Conservation (phyloP, 1,139 yeast genomes). For the Debaryomyces singareniensis region DNA sequence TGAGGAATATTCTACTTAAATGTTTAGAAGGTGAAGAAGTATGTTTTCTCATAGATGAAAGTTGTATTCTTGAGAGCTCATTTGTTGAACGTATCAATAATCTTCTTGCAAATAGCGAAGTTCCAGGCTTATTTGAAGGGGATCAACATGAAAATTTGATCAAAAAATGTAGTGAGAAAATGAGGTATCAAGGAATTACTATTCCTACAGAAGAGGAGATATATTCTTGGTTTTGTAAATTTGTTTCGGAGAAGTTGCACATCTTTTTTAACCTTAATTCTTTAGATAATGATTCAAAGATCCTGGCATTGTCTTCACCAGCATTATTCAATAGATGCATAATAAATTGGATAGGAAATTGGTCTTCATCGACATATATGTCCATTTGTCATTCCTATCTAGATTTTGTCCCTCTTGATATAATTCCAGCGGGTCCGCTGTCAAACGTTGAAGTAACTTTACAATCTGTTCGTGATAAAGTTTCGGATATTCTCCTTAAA, state of each 20-base stretch:
- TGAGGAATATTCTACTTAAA: slow-evolving; percentile 46
- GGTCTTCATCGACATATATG: slow-evolving; percentile 50
- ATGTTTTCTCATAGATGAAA: slow-evolving; percentile 77
- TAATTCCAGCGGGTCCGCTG: slow-evolving; percentile 21
- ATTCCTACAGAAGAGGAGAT: slow-evolving; percentile 71
- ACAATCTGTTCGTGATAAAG: slow-evolving; percentile 36
- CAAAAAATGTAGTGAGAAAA: slow-evolving; percentile 52
- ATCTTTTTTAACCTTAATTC: slow-evolving; percentile 75
- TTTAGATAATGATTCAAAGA: slow-evolving; percentile 29
- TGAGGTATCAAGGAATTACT: slow-evolving; percentile 54
- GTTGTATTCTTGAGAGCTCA: slow-evolving; percentile 67
- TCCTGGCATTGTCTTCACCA: slow-evolving; percentile 65
- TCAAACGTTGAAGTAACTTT: slow-evolving; percentile 11
- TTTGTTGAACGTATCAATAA: slow-evolving; percentile 92
- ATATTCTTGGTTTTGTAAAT: slow-evolving; percentile 66
- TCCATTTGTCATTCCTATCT: slow-evolving; percentile 46
- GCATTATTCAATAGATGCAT: slow-evolving; percentile 92
- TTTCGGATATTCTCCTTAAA: slow-evolving; percentile 41
- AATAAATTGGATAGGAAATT: slow-evolving; percentile 82
- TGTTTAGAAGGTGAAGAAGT: slow-evolving; percentile 53
- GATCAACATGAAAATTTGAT: slow-evolving; percentile 58
- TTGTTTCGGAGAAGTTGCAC: slow-evolving; percentile 68
- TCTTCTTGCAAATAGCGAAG: slow-evolving; percentile 82
- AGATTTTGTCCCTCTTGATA: slow-evolving; percentile 46
- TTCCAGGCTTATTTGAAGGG: slow-evolving; percentile 84